These are phyloP conservation scores for Pseudocercospora pini-densiflorae DNA, from an alignment of 2,329 filamentous ascomycete species.

Conservation along the genomic window DNA sequence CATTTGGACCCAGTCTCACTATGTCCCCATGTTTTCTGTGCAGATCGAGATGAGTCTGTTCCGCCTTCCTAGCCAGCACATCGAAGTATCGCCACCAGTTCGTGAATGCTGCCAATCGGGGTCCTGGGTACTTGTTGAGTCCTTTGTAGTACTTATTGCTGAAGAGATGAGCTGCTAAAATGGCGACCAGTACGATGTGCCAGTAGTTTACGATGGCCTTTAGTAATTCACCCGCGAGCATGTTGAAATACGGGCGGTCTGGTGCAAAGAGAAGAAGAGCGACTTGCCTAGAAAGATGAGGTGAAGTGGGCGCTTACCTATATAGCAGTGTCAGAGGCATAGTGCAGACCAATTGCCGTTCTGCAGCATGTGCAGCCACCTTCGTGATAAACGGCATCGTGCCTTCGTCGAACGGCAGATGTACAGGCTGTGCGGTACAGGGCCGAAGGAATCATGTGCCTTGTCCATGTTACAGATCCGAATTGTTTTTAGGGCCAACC, in stretches of 20 bases:
- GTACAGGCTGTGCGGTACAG: background rate
- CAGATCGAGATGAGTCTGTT: conserved; percentile 69
- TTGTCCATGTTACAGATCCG: background rate
- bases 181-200: conserved; percentile 43
- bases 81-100: conserved; percentile 78
- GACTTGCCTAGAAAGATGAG: background rate
- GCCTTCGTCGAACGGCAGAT: background rate
- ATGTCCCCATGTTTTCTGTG: conserved; percentile 75
- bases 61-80: conserved; percentile 66
- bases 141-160: conserved; percentile 58
- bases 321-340: background rate
- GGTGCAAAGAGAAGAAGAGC: background rate
- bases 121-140: conserved; percentile 74
- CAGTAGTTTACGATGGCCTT: conserved; percentile 45
- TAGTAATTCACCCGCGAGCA: conserved; percentile 38
- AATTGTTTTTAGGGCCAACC: background rate
- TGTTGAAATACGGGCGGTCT: conserved; percentile 27
- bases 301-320: background rate
- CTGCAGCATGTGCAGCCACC: conserved; percentile 1
- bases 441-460: background rate
- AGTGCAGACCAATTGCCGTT: background rate
- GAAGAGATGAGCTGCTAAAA: conserved; percentile 42
- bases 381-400: background rate
- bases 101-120: conserved; percentile 68
- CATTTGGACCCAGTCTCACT: conserved; percentile 75